phyloP scores from a whole-genome alignment of 345 rosid species.

The Arabis alpina region DNA sequence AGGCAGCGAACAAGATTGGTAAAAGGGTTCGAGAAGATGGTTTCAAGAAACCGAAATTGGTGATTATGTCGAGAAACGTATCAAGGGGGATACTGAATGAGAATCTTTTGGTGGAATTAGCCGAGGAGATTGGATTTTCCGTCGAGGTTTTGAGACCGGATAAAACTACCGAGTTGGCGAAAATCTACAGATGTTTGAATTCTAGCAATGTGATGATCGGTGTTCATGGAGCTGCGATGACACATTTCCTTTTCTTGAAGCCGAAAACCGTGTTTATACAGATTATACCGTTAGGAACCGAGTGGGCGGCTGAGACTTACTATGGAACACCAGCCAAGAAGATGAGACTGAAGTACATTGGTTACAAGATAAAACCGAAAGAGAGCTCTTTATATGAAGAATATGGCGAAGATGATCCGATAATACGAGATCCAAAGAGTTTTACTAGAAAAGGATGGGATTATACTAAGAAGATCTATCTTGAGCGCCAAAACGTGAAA shows the following conservation, averaged over 20 bases:
- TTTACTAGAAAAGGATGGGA: constrained; percentile 73
- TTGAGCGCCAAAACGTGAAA: constrained; percentile 63
- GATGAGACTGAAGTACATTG: constrained; percentile 64
- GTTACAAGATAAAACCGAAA: constrained; percentile 58
- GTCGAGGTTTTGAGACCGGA: constrained; percentile 67
- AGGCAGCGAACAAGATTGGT: constrained; percentile 15
- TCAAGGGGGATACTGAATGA: constrained; percentile 67
- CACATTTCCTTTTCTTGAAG: constrained; percentile 77
- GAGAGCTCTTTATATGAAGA: constrained; percentile 72
- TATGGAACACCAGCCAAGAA: constrained; percentile 75
- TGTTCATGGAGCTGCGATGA: constrained; percentile 92
- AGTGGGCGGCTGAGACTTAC: constrained; percentile 80
- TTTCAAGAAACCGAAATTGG: constrained; percentile 59
- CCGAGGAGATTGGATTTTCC: constrained; percentile 58
- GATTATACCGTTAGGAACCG: constrained; percentile 79
- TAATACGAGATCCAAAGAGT: constrained; percentile 60
- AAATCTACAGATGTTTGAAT: constrained; percentile 58
- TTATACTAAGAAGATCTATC: constrained; percentile 72
- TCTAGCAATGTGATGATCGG: constrained; percentile 78
- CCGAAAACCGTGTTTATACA: constrained; percentile 72
- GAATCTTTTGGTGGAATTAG: constrained; percentile 54
- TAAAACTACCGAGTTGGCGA: constrained; percentile 64
- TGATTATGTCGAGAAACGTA: constrained; percentile 59
- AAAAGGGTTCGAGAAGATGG: background rate
- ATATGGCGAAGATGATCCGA: constrained; percentile 57